phyloP scores from a whole-genome alignment of 495 filamentous ascomycete genomes.

The Margaritispora aquatica region DNA sequence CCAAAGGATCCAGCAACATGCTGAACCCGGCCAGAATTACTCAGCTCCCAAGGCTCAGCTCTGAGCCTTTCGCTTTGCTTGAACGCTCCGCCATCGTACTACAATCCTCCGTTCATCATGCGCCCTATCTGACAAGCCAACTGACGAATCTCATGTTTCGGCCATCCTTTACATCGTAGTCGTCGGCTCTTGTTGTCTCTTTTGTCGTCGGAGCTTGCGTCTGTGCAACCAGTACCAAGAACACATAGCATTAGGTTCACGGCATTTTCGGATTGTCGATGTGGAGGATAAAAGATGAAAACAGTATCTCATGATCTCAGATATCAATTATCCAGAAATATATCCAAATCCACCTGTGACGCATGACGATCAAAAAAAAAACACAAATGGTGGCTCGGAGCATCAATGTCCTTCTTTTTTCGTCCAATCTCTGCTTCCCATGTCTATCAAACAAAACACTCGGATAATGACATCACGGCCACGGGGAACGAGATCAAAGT shows the following conservation, averaged over 20 bases:
- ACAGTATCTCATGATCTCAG: background rate
- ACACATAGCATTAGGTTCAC: too few relatives aligned
- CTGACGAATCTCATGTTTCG: background rate
- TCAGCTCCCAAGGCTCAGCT: background rate
- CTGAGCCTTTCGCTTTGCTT: background rate
- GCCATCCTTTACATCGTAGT: background rate
- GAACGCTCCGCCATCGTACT: background rate
- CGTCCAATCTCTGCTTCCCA: background rate
- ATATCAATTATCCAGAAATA: background rate
- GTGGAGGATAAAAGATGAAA: background rate
- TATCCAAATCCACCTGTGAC: background rate
- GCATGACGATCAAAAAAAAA: background rate
- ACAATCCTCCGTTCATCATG: background rate
- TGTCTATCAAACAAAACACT: background rate
- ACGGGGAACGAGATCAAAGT: background rate
- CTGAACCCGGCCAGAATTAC: background rate
- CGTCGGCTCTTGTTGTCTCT: too few relatives aligned
- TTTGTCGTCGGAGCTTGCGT: too few relatives aligned
- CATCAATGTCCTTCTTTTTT: background rate
- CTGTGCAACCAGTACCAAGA: too few relatives aligned
- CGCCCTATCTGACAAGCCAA: background rate
- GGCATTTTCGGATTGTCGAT: background rate
- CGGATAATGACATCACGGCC: background rate
- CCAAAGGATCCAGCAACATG: background rate
- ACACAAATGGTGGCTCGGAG: background rate